A percentile compares a stretch with the other conserved stretches of the same genome.
Conservation (phyloP, 805 yeast genomes). For the Saccharomycopsis javanensis region DNA sequence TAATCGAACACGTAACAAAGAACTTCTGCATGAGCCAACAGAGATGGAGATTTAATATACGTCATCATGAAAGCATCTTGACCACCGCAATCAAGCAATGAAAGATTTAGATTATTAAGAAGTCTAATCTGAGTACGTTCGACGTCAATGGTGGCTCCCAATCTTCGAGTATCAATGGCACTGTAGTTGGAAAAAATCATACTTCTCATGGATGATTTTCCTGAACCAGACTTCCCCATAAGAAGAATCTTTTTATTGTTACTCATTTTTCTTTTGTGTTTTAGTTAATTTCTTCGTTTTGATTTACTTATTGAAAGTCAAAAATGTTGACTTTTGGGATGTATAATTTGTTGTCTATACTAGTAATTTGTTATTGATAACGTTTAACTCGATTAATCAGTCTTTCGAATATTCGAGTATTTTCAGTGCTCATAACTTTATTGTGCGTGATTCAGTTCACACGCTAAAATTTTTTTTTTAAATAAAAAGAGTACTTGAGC, state of each 20-base stretch:
- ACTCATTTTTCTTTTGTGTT: neutral
- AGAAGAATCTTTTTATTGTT: constrained; percentile 26
- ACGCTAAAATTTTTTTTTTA: neutral
- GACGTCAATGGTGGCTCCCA: constrained; percentile 98
- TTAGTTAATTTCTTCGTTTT: too few species aligned
- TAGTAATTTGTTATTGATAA: too few species aligned
- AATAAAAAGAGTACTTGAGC: too few species aligned
- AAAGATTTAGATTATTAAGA: constrained; percentile 88
- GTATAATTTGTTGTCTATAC: too few species aligned
- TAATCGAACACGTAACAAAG: constrained; percentile 94
- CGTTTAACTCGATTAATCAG: too few species aligned
- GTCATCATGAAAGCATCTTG: constrained; percentile 96
- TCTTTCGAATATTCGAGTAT: too few species aligned
- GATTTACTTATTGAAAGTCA: too few species aligned
- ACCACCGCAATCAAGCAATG: constrained; percentile 98
- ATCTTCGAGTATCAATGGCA: constrained; percentile 88
- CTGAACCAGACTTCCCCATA: constrained; percentile 93
- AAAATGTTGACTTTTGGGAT: too few species aligned
- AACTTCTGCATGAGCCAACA: constrained; percentile 78
- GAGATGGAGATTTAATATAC: constrained; percentile 35
- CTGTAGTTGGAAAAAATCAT: constrained; percentile 93
- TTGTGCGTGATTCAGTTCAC: too few species aligned
- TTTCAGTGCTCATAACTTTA: neutral
- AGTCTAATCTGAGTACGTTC: constrained; percentile 92
- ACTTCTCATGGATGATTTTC: constrained; percentile 95